Evolutionary conservation across 352 stramenopile genomes (phyloP).

Genomic region (Pythium biforme): DNA sequence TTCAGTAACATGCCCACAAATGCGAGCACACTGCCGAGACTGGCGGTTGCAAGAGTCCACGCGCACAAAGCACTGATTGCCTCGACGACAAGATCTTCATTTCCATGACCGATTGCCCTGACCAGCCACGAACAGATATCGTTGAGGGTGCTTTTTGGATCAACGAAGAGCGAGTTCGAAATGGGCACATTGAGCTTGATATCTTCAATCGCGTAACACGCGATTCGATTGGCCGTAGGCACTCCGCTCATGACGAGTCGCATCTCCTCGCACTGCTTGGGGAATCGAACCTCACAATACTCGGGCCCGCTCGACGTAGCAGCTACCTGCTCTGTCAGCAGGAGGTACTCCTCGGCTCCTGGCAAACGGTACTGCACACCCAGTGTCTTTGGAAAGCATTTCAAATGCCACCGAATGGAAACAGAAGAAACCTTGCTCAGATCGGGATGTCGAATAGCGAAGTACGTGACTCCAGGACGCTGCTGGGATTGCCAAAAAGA

Average conservation of each 20-base stretch:
- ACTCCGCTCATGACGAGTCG: conserved; percentile 69
- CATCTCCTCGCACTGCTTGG: conserved; percentile 40
- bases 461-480: conserved; percentile 52
- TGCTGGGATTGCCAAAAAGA: conserved; percentile 81
- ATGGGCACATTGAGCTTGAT: conserved; percentile 61
- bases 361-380: conserved; percentile 50
- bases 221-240: conserved; percentile 60
- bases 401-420: conserved; percentile 67
- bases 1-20: conserved; percentile 70
- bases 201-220: conserved; percentile 66
- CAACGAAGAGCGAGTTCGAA: conserved; percentile 53
- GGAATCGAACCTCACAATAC: conserved; percentile 44
- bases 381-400: conserved; percentile 54
- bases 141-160: conserved; percentile 52
- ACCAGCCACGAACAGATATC: conserved; percentile 70
- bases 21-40: conserved; percentile 63
- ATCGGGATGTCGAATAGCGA: conserved; percentile 40
- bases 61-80: conserved; percentile 57
- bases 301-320: conserved; percentile 27
- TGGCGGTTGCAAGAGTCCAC: conserved; percentile 80
- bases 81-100: conserved; percentile 61
- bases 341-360: conserved; percentile 39
- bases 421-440: conserved; percentile 58
- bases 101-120: conserved; percentile 37
- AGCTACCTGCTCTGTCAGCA: conserved; percentile 33